Base-by-base conservation (phyloP, 257 asterid species). In the Solanum chilense region DNA sequence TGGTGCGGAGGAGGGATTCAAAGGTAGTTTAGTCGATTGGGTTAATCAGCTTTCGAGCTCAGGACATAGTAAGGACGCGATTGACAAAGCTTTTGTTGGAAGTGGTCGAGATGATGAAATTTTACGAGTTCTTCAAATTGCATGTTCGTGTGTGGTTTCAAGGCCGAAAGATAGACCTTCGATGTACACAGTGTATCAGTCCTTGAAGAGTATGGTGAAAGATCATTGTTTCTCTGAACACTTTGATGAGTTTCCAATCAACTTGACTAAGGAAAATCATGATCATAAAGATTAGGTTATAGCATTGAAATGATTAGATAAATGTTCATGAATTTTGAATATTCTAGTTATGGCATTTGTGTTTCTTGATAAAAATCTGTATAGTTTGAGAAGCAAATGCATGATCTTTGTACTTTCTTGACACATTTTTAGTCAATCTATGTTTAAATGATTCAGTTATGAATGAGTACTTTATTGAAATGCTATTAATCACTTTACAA, bases 21-120 rank as follows among this genome's bases (percentile, higher is more conserved):
- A 94, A 89, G 95, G 95, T 9, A 92, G 83, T 87, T 77, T 94
- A 14, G 97, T 93, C 75, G 95, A 94, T 78, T 94, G 97, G 97
- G 95, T 94, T 12, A 89, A 41, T 62, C 93, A 91, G 76, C 90
- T 92, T 12, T 86, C 85, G 5, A 86, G 86, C 62, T 87, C 89
- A 1, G 93, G 93, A 12, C 88, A 89, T 78, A 92, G 89, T 56
- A 89, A 88, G 45, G 95, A 94, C n/a, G 87, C 90, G 37, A 91
- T 94, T 23, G 97, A 94, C 13, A 88, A 62, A 35, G 83, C 86
- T 68, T 78, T 94, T 33, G 58, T 73, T 5, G 95, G 95, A 85
- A 91, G 85, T 74, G 97, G 92, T 10, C 83, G 89, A 33, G 95
- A 93, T 21, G 95, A 94, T 78, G 93, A 92, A 7, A 91, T 93